Evolutionary conservation across 257 asterid species (phyloP), one percentile per base, ranked within the genome.

Genomic region (Primulina eburnea): DNA sequence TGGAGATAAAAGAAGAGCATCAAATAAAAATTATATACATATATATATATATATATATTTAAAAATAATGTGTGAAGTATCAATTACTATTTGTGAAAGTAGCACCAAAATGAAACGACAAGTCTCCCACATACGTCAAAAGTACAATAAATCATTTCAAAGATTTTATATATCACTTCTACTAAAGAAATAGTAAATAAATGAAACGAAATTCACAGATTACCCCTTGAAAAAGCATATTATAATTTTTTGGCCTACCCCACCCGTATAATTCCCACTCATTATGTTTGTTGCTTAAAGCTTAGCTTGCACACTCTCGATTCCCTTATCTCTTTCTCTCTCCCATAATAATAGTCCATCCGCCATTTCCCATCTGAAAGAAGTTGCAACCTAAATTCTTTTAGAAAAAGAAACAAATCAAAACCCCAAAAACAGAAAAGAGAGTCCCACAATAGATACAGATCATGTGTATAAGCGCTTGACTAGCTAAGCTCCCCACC

Each of bases 181-280:
- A 20, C 8, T 26, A 60, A 11, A 34, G 47, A 72, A 76, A 75
- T 30, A 79, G 64, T 72, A 70, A 67, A 32, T 3, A 17, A 1
- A 2, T 6, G 26, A 28, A 28, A 28, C 4, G 62, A 75, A 77
- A 68, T 77, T 32, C 40, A 81, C 78, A 0, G 2, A 5, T 14
- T 66, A 35, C 72, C 85, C 80, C 26, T 29, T 20, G 50, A 63
- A 73, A 74, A 78, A 81, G 75, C 64, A 60, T n/a, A 57, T 24
- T 50, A 0, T 11, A 63, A 47, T 58, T 66, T 20, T 47, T 68
- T 35, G 75, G 62, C 73, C 64, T 68, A 79, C 77, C 86, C 86
- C 86, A 68, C 73, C 77, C 71, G 70, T 81, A 82, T 82, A 82
- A 82, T 78, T 76, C 78, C 74, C 71, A 72, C 72, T 73, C 77